Conservation (phyloP, 352 stramenopile genomes). For the Phytophthora nicotianae region DNA sequence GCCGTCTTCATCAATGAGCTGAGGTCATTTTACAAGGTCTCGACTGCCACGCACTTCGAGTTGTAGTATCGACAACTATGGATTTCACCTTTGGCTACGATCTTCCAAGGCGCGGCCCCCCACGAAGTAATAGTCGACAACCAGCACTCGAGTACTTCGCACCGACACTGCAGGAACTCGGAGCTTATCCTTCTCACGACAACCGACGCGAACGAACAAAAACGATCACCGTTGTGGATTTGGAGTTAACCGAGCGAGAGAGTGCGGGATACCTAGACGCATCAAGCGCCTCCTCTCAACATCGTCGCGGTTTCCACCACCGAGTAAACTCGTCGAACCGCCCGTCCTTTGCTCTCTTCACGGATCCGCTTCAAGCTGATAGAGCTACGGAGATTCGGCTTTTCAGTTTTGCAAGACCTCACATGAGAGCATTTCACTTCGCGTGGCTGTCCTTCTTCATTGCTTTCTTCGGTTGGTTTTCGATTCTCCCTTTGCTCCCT, state of each 20-base stretch:
- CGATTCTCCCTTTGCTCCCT: slow-evolving; percentile 53
- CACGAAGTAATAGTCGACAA: slow-evolving; percentile 24
- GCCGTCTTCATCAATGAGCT: not conserved
- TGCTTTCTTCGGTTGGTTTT: slow-evolving; percentile 95
- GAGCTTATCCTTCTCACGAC: slow-evolving; percentile 6
- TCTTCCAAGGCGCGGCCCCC: slow-evolving; percentile 1
- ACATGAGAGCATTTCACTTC: slow-evolving; percentile 87
- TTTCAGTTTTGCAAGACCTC: slow-evolving; percentile 30
- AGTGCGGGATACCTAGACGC: slow-evolving; percentile 19
- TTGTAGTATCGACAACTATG: slow-evolving; percentile 8
- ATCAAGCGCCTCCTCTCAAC: slow-evolving; percentile 12
- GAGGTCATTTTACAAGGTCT: slow-evolving; percentile 27
- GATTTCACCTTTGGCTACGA: slow-evolving; percentile 18
- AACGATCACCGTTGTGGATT: slow-evolving; percentile 36
- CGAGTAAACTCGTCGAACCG: slow-evolving; percentile 32
- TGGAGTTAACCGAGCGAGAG: slow-evolving; percentile 25
- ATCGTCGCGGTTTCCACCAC: slow-evolving; percentile 17
- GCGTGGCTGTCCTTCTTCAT: slow-evolving; percentile 94
- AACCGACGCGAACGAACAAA: slow-evolving; percentile 14
- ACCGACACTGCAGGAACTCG: slow-evolving; percentile 20
- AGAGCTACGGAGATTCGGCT: slow-evolving; percentile 35
- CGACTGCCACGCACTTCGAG: slow-evolving; percentile 21
- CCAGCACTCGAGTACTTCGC: slow-evolving; percentile 15
- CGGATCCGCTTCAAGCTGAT: slow-evolving; percentile 41
- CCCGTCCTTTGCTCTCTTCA: slow-evolving; percentile 38